These are phyloP conservation scores for Gaeumannomyces sp. DNA, from an alignment of 2,329 filamentous ascomycete genomes.

Conservation along the genomic window DNA sequence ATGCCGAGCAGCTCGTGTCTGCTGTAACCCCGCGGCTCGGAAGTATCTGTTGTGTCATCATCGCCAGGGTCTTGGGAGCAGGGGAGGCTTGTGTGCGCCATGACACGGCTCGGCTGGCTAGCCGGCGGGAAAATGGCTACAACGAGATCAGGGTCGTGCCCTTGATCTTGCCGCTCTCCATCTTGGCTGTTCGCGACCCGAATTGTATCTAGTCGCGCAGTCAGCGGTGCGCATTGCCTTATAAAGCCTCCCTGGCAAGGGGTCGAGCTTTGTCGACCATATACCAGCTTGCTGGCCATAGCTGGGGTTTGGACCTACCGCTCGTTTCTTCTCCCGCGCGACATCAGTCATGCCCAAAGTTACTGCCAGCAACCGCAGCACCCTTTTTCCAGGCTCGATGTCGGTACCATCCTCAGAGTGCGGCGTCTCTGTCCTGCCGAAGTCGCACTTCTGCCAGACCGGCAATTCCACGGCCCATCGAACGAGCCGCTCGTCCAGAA, in stretches of 20 bases:
- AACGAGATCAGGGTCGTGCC: slow-evolving; percentile 57
- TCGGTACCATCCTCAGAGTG: slow-evolving; percentile 22
- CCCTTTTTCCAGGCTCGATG: slow-evolving; percentile 74
- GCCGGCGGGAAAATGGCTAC: slow-evolving; percentile 16
- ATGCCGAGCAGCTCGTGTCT: slow-evolving; percentile 12
- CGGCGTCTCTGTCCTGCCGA: slow-evolving; percentile 40
- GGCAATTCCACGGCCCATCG: slow-evolving; percentile 68
- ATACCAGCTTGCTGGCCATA: not conserved
- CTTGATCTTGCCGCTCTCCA: slow-evolving; percentile 63
- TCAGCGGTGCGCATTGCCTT: slow-evolving; percentile 5
- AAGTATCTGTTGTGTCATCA: slow-evolving; percentile 75
- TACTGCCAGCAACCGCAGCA: slow-evolving; percentile 71
- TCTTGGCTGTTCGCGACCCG: slow-evolving; percentile 75
- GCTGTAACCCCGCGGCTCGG: slow-evolving; percentile 43
- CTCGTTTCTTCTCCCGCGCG: slow-evolving; percentile 85
- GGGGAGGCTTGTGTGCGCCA: not conserved
- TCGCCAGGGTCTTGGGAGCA: slow-evolving; percentile 31
- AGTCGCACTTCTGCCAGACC: slow-evolving; percentile 84
- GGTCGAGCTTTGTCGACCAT: not conserved
- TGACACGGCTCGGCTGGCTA: not conserved
- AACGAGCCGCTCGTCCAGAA: slow-evolving; percentile 81
- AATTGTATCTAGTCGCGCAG: slow-evolving; percentile 61
- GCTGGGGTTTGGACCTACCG: slow-evolving; percentile 44
- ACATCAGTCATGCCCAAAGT: slow-evolving; percentile 65
- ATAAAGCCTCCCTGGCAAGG: not conserved